Base-by-base conservation (phyloP, 768 basidiomycete genomes). In the Boletus speciosus region DNA sequence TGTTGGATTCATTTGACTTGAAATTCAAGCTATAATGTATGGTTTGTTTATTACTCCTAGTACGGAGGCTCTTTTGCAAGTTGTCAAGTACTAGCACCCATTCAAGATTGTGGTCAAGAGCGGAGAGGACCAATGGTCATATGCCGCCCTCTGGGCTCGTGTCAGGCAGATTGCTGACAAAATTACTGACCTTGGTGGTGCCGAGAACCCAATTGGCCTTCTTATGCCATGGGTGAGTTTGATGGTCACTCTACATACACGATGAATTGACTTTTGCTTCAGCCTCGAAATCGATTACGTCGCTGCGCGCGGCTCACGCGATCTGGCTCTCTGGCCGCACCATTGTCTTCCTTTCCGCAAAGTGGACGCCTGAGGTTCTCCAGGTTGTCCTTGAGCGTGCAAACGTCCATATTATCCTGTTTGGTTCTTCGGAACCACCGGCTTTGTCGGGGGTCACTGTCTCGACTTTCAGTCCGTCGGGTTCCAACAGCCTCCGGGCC, bases 121-220 rank as follows among this genome's bases (percentile, higher is more conserved):
- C n/a, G 59, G 49, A 56, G 52, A 37, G 39, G 48, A 57, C 42
- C 50, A 58, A 59, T 69, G 67, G 67, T 64, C 66, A 45, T 69
- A 69, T n/a, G 64, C 63, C 43, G 68, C 64, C 49, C 59, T 69
- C n/a, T 69, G 68, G 67, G 58, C 63, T 49, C 67, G 67, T 43
- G 60, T 69, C 51, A 58, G 61, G 52, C 56, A 59, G 47, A 62
- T 69, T 11, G 59, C 67, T 14, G 60, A 64, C 47, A 52, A 52
- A 47, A 59, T 69, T 19, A 29, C 39, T 37, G 47, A 36, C 34
- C 53, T 67, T 38, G 60, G 58, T 47, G 37, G 46, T 41, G 37
- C 56, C 40, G 42, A 59, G 45, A 46, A 54, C 38, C 49, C 66
- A 41, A 53, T 69, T n/a, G 67, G 67, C 50, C 61, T 69, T 48